Percentiles rank a stretch among this genome's conserved stretches.
Conservation (phyloP, 2,329 filamentous ascomycete species). For the Raffaelea arxii region DNA sequence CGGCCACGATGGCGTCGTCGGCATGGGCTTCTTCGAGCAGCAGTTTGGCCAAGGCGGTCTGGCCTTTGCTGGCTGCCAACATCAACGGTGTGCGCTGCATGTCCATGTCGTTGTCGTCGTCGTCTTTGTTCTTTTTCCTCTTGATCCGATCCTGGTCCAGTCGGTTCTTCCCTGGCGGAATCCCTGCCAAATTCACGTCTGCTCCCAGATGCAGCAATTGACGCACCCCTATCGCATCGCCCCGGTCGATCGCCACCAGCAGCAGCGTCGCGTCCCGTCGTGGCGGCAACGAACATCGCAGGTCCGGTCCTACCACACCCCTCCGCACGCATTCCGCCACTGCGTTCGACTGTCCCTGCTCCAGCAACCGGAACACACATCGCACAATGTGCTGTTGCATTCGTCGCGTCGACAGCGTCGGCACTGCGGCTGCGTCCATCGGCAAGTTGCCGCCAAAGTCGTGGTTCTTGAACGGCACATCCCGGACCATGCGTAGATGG, state of each 20-base stretch:
- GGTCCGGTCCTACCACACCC: constrained; percentile 29
- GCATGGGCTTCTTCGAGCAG: constrained; percentile 29
- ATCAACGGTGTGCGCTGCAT: constrained; percentile 32
- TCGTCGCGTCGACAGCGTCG: background rate
- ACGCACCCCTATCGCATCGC: constrained; percentile 23
- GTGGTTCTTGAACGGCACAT: too few relatives aligned
- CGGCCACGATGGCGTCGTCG: constrained; percentile 32
- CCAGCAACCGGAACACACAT: constrained; percentile 5
- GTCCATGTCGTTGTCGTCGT: constrained; percentile 14
- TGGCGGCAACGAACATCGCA: constrained; percentile 6
- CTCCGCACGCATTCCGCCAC: constrained; percentile 20
- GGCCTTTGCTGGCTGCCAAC: constrained; percentile 29
- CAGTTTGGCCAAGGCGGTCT: constrained; percentile 29
- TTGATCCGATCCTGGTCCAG: background rate
- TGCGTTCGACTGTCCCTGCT: constrained; percentile 15
- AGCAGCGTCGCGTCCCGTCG: constrained; percentile 23
- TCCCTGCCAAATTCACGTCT: constrained; percentile 17
- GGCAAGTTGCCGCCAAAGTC: too few relatives aligned
- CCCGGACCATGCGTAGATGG: too few relatives aligned
- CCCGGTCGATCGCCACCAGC: constrained; percentile 22
- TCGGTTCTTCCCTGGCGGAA: constrained; percentile 8
- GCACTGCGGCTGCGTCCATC: too few relatives aligned
- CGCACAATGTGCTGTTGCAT: constrained; percentile 10
- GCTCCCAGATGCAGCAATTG: constrained; percentile 25
- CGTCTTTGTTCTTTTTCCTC: background rate